These are phyloP conservation scores for Arabidopsis suecica DNA, from an alignment of 345 rosid species.

Conservation along the genomic window DNA sequence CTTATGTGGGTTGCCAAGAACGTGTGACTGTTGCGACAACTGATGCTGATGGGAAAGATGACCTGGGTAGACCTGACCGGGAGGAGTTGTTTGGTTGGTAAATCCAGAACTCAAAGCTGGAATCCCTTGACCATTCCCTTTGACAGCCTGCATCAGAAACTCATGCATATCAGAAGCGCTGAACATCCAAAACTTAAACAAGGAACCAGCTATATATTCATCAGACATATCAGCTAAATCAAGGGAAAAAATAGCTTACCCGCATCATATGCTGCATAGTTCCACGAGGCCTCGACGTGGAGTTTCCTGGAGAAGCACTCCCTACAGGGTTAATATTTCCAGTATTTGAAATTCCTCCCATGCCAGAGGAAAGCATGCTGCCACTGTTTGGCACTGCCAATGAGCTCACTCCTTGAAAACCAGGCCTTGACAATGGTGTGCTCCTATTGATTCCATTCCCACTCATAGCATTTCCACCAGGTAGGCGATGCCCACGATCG, in stretches of 20 bases:
- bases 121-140: constrained; percentile 63
- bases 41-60: constrained; percentile 80
- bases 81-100: constrained; percentile 66
- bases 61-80: constrained; percentile 65
- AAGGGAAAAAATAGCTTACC: constrained; percentile 49
- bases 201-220: not conserved
- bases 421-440: constrained; percentile 75
- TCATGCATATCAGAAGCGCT: constrained; percentile 48
- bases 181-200: constrained; percentile 9
- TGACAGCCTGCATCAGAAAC: constrained; percentile 69
- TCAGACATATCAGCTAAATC: constrained; percentile 10
- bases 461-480: constrained; percentile 71
- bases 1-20: constrained; percentile 58
- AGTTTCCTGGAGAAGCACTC: constrained; percentile 66
- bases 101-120: constrained; percentile 66
- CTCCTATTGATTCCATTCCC: constrained; percentile 63
- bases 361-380: constrained; percentile 61
- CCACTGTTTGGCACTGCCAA: constrained; percentile 64
- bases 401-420: constrained; percentile 70
- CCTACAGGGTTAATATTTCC: constrained; percentile 65
- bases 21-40: constrained; percentile 61
- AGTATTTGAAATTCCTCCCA: constrained; percentile 66
- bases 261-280: constrained; percentile 64
- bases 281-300: constrained; percentile 74
- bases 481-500: constrained; percentile 60